These are phyloP conservation scores for Apiotrichum gamsii DNA, from an alignment of 1,284 basidiomycete species.

Conservation along the genomic window DNA sequence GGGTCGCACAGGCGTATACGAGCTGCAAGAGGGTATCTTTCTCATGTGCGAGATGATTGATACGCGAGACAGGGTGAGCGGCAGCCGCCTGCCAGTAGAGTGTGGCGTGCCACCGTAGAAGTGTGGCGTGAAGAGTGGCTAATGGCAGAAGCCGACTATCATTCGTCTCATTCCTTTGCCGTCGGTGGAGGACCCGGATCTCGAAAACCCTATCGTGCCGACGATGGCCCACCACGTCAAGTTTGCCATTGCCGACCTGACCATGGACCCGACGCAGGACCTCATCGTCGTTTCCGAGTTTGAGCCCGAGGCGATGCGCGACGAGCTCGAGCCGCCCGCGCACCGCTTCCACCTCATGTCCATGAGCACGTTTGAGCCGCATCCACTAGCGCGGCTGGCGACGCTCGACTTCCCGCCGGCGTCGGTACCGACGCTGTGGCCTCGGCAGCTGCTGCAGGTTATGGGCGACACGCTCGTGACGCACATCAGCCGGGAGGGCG, in stretches of 20 bases:
- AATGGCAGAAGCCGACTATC: conserved; percentile 29
- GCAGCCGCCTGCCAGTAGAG: neutral
- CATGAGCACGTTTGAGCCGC: conserved; percentile 37
- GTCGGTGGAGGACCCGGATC: conserved; percentile 31
- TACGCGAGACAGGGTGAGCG: conserved; percentile 14
- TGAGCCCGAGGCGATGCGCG: neutral
- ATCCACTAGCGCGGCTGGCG: conserved; percentile 34
- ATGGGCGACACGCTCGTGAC: conserved; percentile 43
- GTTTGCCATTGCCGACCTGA: conserved; percentile 44
- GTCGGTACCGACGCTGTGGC: conserved; percentile 15
- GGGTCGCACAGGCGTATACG: conserved; percentile 43
- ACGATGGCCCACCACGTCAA: conserved; percentile 20
- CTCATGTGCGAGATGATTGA: conserved; percentile 33
- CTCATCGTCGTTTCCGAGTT: conserved; percentile 34
- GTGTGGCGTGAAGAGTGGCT: neutral
- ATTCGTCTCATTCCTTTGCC: conserved; percentile 42
- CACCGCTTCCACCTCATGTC: conserved; percentile 43
- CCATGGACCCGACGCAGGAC: conserved; percentile 47
- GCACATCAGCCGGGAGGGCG: conserved; percentile 30
- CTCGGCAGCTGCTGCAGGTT: conserved; percentile 44
- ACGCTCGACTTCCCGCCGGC: conserved; percentile 37
- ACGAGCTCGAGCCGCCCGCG: conserved; percentile 15
- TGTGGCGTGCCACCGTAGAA: neutral
- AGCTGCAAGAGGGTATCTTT: conserved; percentile 46
- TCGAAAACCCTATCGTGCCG: conserved; percentile 24